These are phyloP conservation scores for Chaetomium globosum DNA, from an alignment of 2,329 filamentous ascomycete genomes.

Conservation along the genomic window DNA sequence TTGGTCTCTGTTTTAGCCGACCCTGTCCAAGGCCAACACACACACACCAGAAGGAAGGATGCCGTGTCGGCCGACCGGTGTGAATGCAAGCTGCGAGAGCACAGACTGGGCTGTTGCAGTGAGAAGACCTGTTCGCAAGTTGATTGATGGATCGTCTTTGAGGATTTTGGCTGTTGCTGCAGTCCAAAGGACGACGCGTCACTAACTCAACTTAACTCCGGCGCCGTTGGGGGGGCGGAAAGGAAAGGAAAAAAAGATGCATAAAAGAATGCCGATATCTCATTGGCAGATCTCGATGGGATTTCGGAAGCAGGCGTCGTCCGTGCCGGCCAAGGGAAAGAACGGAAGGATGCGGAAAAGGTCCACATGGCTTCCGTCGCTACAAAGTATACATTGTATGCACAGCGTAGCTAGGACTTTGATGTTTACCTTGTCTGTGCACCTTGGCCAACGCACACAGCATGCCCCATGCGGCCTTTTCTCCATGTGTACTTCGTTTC, in stretches of 20 bases:
- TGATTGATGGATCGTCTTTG: background rate
- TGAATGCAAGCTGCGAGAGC: conserved; percentile 9
- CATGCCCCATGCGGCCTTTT: too few species aligned
- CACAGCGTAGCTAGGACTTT: too few species aligned
- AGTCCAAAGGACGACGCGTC: conserved; percentile 1
- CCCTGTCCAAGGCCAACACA: background rate
- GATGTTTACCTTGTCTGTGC: too few species aligned
- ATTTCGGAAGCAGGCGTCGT: background rate
- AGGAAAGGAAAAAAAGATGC: background rate
- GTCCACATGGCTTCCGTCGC: background rate
- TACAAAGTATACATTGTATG: too few species aligned
- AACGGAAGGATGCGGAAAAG: background rate
- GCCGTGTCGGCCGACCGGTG: conserved; percentile 13
- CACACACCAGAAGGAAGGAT: conserved; percentile 4
- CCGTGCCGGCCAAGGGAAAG: background rate
- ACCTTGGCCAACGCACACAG: too few species aligned
- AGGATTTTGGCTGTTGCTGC: background rate
- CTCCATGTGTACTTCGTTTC: too few species aligned
- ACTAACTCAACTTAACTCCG: background rate
- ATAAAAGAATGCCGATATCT: background rate
- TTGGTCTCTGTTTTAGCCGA: conserved; percentile 2
- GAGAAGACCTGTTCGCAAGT: background rate
- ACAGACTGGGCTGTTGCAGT: background rate
- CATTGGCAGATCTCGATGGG: conserved; percentile 4
- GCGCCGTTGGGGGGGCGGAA: background rate